phyloP scores from a whole-genome alignment of 2,329 filamentous ascomycete genomes.

The Cladophialophora chaetospira region DNA sequence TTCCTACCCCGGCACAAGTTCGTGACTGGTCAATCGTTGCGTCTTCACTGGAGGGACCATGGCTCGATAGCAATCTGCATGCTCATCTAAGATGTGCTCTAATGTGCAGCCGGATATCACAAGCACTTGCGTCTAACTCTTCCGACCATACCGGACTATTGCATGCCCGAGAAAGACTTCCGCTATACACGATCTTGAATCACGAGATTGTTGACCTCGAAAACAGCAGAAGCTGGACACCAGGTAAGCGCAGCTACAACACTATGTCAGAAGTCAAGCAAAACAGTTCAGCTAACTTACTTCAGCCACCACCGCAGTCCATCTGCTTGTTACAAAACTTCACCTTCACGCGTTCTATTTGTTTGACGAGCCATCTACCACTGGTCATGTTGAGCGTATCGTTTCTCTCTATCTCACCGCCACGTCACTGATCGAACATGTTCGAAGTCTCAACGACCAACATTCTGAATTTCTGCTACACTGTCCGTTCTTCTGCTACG shows the following conservation, averaged over 20 bases:
- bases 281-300: not conserved
- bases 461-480: conserved; percentile 5
- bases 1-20: conserved; percentile 9
- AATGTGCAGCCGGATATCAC: conserved; percentile 3
- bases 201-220: conserved; percentile 15
- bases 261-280: not conserved
- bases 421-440: conserved; percentile 18
- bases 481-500: conserved; percentile 15
- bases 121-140: not conserved
- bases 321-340: conserved; percentile 28
- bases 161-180: conserved; percentile 5
- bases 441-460: conserved; percentile 2
- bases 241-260: not conserved
- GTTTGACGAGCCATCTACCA: conserved; percentile 29
- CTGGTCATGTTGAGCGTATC: conserved; percentile 24
- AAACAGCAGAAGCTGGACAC: not conserved
- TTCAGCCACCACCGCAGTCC: conserved; percentile 7
- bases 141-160: not conserved
- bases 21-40: conserved; percentile 8
- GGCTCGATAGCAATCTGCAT: conserved; percentile 2
- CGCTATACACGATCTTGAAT: conserved; percentile 12
- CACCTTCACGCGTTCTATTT: conserved; percentile 33
- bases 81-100: conserved; percentile 6
- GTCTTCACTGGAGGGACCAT: not conserved
- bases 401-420: conserved; percentile 27